Conservation (phyloP, 129 eudicot species). For the Deinandra increscens region DNA sequence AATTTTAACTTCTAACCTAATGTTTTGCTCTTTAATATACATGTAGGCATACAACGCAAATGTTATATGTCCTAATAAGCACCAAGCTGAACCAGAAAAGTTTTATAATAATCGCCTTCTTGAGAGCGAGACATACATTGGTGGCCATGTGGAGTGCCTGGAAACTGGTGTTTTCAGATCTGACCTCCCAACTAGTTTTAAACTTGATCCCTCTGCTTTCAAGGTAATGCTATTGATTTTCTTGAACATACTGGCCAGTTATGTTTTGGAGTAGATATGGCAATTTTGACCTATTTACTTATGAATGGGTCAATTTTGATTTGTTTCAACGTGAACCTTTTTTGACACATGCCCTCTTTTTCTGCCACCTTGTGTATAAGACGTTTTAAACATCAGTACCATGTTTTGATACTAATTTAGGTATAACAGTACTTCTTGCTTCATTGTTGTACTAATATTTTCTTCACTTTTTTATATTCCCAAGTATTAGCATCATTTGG, state of each 20-base stretch:
- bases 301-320: not conserved
- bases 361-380: not conserved
- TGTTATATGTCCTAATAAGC: constrained; percentile 97
- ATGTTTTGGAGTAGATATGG: not conserved
- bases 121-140: constrained; percentile 98
- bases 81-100: constrained; percentile 96
- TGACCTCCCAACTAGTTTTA: constrained; percentile 93
- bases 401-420: not conserved
- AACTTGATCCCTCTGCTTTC: constrained; percentile 91
- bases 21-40: constrained; percentile 22
- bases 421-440: not conserved
- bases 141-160: constrained; percentile 99
- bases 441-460: not conserved
- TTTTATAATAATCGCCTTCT: constrained; percentile 68
- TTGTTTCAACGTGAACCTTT: not conserved
- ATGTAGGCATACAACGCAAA: constrained; percentile 90
- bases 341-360: not conserved
- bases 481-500: not conserved
- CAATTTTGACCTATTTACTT: constrained; percentile 1
- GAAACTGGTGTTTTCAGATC: constrained; percentile 99
- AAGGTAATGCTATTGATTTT: constrained; percentile 45
- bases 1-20: not conserved
- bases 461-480: not conserved
- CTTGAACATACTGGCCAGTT: not conserved
- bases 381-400: not conserved